phyloP scores from a whole-genome alignment of 2,329 filamentous ascomycete species.

The Aspergillus clavatus region DNA sequence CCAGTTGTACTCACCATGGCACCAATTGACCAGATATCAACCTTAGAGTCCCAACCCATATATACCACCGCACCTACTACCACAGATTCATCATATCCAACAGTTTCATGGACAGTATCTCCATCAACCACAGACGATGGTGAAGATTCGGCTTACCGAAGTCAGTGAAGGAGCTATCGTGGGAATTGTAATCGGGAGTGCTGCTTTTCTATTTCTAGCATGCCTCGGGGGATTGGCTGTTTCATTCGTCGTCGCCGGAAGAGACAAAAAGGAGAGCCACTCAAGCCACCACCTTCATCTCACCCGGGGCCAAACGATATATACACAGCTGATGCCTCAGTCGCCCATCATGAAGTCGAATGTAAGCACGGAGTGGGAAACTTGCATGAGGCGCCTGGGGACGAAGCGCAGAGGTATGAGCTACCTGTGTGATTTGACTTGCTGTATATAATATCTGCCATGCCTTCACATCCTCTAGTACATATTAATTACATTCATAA shows the following conservation, averaged over 20 bases:
- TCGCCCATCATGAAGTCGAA: neutral
- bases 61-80: no score
- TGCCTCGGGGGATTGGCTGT: no score
- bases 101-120: no score
- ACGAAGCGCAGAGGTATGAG: neutral
- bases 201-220: no score
- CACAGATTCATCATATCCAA: no score
- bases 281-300: neutral
- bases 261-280: neutral
- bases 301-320: neutral
- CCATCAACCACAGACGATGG: no score
- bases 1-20: constrained; percentile 16
- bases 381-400: neutral
- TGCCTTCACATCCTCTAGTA: no score
- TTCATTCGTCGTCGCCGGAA: neutral
- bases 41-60: constrained; percentile 27
- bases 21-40: constrained; percentile 31
- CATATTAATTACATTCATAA: no score
- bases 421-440: neutral
- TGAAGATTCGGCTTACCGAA: no score
- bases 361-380: neutral
- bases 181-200: no score
- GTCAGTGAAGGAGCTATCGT: no score
- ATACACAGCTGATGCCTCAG: neutral
- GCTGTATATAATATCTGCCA: no score